phyloP scores from a whole-genome alignment of 345 rosid species.

The Eucalyptus urophylla region DNA sequence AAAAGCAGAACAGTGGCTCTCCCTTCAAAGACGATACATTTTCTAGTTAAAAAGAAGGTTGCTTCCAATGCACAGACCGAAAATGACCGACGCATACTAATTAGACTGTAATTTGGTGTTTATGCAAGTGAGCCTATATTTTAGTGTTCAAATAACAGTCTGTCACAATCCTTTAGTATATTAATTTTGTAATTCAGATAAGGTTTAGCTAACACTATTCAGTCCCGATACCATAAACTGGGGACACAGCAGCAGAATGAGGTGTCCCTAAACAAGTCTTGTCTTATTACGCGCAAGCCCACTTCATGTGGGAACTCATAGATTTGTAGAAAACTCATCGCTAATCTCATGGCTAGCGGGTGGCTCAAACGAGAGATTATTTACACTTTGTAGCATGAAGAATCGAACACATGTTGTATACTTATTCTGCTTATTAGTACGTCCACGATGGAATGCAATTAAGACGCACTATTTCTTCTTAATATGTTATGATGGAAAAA shows the following conservation, averaged over 20 bases:
- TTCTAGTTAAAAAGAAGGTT: not conserved
- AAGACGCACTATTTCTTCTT: rapidly evolving
- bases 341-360: not conserved
- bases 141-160: not conserved
- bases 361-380: not conserved
- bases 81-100: not conserved
- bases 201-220: not conserved
- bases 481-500: too few relatives aligned
- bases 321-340: not conserved
- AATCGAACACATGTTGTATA: not conserved
- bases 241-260: not conserved
- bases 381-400: not conserved
- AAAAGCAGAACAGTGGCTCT: not conserved
- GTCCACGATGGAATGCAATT: too few relatives aligned
- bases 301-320: not conserved
- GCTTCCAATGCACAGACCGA: not conserved
- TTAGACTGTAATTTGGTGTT: not conserved
- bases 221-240: not conserved
- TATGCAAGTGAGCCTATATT: not conserved
- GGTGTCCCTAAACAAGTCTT: not conserved
- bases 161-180: not conserved
- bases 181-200: not conserved
- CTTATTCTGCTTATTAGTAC: not conserved
- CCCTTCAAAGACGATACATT: not conserved
- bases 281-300: not conserved